phyloP scores from a whole-genome alignment of 1,284 basidiomycete species.

The Papiliotrema fonsecae region DNA sequence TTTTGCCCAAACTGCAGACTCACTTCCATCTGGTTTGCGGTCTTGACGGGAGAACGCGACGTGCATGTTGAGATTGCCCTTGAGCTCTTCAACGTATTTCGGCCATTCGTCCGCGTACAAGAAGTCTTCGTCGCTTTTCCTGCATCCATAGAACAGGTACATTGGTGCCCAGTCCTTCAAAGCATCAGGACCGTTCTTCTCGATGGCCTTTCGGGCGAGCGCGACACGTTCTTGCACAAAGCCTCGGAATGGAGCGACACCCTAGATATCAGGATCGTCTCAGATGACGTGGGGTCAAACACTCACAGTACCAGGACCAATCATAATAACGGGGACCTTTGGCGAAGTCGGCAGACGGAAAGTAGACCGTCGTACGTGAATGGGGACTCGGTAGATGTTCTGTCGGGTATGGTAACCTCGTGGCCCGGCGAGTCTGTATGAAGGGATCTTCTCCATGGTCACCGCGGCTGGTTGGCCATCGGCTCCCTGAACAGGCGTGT shows the following conservation, averaged over 20 bases:
- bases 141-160: constrained; percentile 93
- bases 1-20: constrained; percentile 10
- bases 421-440: constrained; percentile 84
- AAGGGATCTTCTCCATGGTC: constrained; percentile 53
- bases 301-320: constrained; percentile 54
- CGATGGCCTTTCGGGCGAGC: constrained; percentile 83
- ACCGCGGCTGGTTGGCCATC: constrained; percentile 19
- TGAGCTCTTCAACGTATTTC: constrained; percentile 74
- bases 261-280: constrained; percentile 59
- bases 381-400: constrained; percentile 73
- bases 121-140: constrained; percentile 80
- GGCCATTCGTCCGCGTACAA: constrained; percentile 95
- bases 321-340: constrained; percentile 97
- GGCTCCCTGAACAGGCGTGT: constrained; percentile 47
- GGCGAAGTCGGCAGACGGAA: constrained; percentile 96
- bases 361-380: constrained; percentile 91
- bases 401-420: constrained; percentile 68
- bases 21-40: constrained; percentile 69
- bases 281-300: neutral
- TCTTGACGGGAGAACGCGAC: constrained; percentile 79
- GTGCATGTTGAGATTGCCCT: constrained; percentile 84
- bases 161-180: constrained; percentile 93
- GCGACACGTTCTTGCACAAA: constrained; percentile 97
- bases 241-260: constrained; percentile 97
- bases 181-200: constrained; percentile 83